Evolutionary conservation across 1,139 yeast genomes (phyloP).

Genomic region (Nakaseomyces glabratus): DNA sequence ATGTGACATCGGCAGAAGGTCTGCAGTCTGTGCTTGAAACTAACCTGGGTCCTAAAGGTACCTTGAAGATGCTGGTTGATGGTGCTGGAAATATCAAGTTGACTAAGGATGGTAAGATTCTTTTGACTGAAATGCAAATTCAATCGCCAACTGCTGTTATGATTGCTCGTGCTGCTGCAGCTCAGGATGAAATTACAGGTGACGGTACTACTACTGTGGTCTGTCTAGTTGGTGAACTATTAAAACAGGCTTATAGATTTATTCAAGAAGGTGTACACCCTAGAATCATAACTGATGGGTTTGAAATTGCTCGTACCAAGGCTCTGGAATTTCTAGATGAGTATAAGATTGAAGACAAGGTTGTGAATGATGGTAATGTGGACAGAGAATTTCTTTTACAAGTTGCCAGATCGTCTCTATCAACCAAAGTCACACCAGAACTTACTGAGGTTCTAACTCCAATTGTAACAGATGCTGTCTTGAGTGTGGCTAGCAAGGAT

Average conservation of each 20-base stretch:
- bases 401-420: conserved; percentile 81
- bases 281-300: conserved; percentile 87
- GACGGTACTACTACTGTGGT: conserved; percentile 99
- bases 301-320: conserved; percentile 78
- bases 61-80: conserved; percentile 90
- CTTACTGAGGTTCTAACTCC: conserved; percentile 79
- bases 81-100: conserved; percentile 93
- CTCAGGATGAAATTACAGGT: conserved; percentile 98
- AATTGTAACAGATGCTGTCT: conserved; percentile 92
- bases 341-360: conserved; percentile 38
- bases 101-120: conserved; percentile 94
- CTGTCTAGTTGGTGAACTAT: conserved; percentile 83
- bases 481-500: conserved; percentile 53
- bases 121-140: conserved; percentile 93
- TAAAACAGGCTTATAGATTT: conserved; percentile 90
- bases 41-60: conserved; percentile 89
- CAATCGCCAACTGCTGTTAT: conserved; percentile 99
- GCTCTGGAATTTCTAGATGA: conserved; percentile 59
- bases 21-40: conserved; percentile 85
- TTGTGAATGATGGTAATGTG: conserved; percentile 33
- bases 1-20: conserved; percentile 94
- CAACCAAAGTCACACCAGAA: conserved; percentile 75
- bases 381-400: conserved; percentile 85
- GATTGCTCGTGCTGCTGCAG: conserved; percentile 98
- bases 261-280: conserved; percentile 95